These are phyloP conservation scores for Didymosphaeria variabile DNA, from an alignment of 2,329 filamentous ascomycete species.

Conservation along the genomic window DNA sequence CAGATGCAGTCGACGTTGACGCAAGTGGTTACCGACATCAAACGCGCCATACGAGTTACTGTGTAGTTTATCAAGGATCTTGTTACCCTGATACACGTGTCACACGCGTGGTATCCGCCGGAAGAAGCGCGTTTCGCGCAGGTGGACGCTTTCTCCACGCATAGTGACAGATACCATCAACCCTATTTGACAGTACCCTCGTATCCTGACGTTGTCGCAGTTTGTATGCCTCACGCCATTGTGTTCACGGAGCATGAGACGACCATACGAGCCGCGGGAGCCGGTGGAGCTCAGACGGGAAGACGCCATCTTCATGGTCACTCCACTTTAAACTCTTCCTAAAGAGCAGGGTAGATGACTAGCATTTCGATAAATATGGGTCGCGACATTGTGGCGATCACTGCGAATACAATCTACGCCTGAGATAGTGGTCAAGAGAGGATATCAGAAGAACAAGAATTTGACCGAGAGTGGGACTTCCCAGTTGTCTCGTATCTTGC, in stretches of 20 bases:
- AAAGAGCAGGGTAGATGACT: neutral
- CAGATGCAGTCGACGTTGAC: neutral
- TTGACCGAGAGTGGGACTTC: neutral
- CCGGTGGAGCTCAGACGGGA: neutral
- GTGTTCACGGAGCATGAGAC: neutral
- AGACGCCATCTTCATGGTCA: constrained; percentile 2
- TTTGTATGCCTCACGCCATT: neutral
- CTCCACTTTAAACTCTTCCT: neutral
- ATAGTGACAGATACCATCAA: neutral
- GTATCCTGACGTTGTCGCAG: neutral
- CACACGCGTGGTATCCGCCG: neutral
- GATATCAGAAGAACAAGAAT: neutral
- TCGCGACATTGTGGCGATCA: neutral
- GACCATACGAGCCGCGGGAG: neutral
- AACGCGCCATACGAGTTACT: neutral
- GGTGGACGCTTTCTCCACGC: neutral
- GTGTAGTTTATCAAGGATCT: neutral
- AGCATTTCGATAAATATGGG: neutral
- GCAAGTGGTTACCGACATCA: neutral
- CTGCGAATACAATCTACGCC: neutral
- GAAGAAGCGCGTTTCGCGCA: too few relatives aligned
- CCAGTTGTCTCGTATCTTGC: neutral
- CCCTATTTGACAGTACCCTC: neutral
- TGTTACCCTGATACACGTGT: neutral
- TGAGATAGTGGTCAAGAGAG: neutral